These are phyloP conservation scores for Paraconiothyrium sp. DNA, from an alignment of 2,329 filamentous ascomycete species.

Conservation along the genomic window DNA sequence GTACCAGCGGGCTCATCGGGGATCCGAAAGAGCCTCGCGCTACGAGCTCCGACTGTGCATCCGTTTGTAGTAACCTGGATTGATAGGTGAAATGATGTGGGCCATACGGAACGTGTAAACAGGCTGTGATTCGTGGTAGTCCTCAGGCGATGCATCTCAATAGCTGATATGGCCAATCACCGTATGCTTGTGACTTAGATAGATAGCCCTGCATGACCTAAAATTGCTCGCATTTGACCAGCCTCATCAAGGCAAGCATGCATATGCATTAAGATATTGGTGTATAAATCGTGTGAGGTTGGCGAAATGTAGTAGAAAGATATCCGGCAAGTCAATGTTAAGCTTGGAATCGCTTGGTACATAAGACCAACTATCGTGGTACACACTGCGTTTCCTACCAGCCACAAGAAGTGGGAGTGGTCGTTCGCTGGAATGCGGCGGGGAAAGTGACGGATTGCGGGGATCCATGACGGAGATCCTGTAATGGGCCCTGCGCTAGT, in stretches of 20 bases:
- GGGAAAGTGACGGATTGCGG: conserved; percentile 8
- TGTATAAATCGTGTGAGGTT: not conserved
- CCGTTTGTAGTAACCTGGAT: not conserved
- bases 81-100: not conserved
- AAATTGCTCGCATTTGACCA: not conserved
- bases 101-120: not conserved
- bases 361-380: not conserved
- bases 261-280: not conserved
- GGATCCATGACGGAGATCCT: conserved; percentile 6
- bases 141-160: not conserved
- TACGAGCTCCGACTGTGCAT: conserved; percentile 6
- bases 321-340: not conserved
- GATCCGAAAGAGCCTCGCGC: conserved; percentile 12
- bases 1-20: conserved; percentile 9
- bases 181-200: not conserved
- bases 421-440: not conserved
- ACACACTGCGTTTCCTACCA: not conserved
- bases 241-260: too few species aligned
- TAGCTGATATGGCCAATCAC: conserved; percentile 1
- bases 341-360: not conserved
- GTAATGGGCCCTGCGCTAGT: not conserved
- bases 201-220: conserved; percentile 1
- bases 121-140: not conserved
- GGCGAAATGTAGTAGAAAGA: not conserved
- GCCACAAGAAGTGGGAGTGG: not conserved